phyloP scores from a whole-genome alignment of 192 early-diverging fungal species.

The Coemansia aciculifera region DNA sequence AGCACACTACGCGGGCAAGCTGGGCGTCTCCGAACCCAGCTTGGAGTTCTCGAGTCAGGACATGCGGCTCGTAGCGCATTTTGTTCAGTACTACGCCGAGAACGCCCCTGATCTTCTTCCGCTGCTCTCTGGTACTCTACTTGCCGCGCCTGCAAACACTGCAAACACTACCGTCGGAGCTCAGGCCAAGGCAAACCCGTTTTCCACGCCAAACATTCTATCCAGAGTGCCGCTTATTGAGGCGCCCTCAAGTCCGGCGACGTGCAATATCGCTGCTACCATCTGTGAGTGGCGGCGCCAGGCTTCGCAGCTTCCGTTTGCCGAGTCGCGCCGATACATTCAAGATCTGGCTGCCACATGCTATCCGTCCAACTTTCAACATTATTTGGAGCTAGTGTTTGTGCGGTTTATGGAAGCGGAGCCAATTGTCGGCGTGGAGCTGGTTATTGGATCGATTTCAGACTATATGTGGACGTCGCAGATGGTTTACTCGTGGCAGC shows the following conservation, averaged over 20 bases:
- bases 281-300: slow-evolving; percentile 39
- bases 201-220: slow-evolving; percentile 25
- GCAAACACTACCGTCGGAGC: neutral
- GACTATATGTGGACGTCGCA: slow-evolving; percentile 40
- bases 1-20: slow-evolving; percentile 7
- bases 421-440: slow-evolving; percentile 40
- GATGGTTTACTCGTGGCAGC: slow-evolving; percentile 29
- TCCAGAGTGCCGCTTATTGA: slow-evolving; percentile 30
- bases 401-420: slow-evolving; percentile 47
- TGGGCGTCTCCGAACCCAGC: slow-evolving; percentile 12
- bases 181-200: slow-evolving; percentile 19
- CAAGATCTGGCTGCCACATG: slow-evolving; percentile 33
- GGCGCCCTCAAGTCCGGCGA: slow-evolving; percentile 20
- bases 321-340: slow-evolving; percentile 24
- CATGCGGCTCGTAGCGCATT: slow-evolving; percentile 37
- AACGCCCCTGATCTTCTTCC: slow-evolving; percentile 16
- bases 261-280: slow-evolving; percentile 23
- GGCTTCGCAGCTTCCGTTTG: slow-evolving; percentile 22
- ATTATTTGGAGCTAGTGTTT: slow-evolving; percentile 40
- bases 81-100: slow-evolving; percentile 25
- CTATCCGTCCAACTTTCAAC: slow-evolving; percentile 38
- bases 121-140: slow-evolving; percentile 15
- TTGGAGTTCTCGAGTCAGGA: slow-evolving; percentile 17
- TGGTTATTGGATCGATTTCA: slow-evolving; percentile 47
- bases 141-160: neutral